A percentile compares a stretch with the other conserved stretches of the same genome.
phyloP scores from a whole-genome alignment of 2,329 filamentous ascomycete species.

The Paecilomyces niveus region DNA sequence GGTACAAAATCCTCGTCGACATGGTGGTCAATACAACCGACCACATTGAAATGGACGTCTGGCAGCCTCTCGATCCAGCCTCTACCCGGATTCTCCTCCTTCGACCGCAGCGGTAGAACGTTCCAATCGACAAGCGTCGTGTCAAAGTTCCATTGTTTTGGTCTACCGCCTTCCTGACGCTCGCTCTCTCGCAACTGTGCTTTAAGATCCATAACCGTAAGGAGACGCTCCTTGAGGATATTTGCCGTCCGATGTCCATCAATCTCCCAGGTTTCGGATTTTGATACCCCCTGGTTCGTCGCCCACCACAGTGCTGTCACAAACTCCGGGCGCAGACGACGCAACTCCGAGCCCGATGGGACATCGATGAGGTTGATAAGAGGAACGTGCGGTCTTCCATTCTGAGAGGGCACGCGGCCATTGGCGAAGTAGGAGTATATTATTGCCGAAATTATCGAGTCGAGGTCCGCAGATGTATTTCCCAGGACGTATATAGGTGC shows the following conservation, averaged over 20 bases:
- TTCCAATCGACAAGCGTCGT: conserved; percentile 41
- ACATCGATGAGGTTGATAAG: conserved; percentile 50
- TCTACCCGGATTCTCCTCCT: conserved; percentile 38
- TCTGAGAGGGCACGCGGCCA: conserved; percentile 35
- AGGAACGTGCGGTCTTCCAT: conserved; percentile 44
- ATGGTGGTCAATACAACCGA: conserved; percentile 57
- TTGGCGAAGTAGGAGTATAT: conserved; percentile 53
- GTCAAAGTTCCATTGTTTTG: conserved; percentile 9
- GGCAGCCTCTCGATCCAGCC: conserved; percentile 44
- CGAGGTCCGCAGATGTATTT: conserved; percentile 49
- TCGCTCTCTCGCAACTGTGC: conserved; percentile 11
- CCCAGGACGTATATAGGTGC: conserved; percentile 34
- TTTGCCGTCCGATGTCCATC: conserved; percentile 15
- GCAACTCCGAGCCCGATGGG: conserved; percentile 40
- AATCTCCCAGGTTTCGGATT: conserved; percentile 12
- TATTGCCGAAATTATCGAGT: conserved; percentile 56
- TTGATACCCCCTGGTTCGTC: conserved; percentile 20
- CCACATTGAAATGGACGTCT: conserved; percentile 33
- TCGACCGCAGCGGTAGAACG: conserved; percentile 37
- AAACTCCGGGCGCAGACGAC: conserved; percentile 51
- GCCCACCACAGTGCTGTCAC: conserved; percentile 48
- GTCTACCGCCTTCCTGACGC: not conserved
- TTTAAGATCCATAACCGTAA: conserved; percentile 35
- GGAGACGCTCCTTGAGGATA: conserved; percentile 25
- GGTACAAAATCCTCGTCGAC: conserved; percentile 51